Conservation (phyloP, 208 protist genomes). For the Tetramitus jugosus region DNA sequence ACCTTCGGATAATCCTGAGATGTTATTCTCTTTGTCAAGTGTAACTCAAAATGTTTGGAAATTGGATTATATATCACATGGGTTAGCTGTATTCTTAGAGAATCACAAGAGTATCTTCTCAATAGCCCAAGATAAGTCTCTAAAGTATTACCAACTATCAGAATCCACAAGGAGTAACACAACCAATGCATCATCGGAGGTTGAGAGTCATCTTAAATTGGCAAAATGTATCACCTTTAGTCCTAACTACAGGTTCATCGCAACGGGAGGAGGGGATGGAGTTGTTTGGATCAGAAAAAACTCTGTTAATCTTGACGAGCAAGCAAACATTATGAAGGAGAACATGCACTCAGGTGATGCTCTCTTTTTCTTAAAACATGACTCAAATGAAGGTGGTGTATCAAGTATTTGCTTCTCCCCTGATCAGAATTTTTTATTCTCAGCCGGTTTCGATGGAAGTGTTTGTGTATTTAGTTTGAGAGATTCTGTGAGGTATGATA, state of each 20-base stretch:
- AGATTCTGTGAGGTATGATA: neutral
- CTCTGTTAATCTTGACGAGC: neutral
- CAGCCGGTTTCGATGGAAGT: neutral
- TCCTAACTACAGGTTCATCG: neutral
- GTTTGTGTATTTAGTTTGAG: neutral
- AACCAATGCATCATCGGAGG: neutral
- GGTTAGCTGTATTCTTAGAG: neutral
- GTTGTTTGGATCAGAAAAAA: neutral
- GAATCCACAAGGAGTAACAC: neutral
- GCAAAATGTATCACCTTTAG: neutral
- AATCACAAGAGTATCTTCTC: neutral
- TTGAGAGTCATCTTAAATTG: neutral
- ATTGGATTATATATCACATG: constrained; percentile 12
- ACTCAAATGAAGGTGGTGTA: neutral
- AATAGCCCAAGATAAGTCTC: constrained; percentile 9
- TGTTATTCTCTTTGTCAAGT: neutral
- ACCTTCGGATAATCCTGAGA: neutral
- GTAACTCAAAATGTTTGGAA: constrained; percentile 10
- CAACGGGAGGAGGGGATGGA: neutral
- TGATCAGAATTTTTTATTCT: neutral
- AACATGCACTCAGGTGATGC: neutral
- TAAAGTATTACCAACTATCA: constrained; percentile 1
- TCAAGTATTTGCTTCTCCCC: neutral
- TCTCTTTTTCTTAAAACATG: neutral
- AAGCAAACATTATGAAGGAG: neutral